Conservation (phyloP, 768 basidiomycete species). For the Kwoniella heveanensis region DNA sequence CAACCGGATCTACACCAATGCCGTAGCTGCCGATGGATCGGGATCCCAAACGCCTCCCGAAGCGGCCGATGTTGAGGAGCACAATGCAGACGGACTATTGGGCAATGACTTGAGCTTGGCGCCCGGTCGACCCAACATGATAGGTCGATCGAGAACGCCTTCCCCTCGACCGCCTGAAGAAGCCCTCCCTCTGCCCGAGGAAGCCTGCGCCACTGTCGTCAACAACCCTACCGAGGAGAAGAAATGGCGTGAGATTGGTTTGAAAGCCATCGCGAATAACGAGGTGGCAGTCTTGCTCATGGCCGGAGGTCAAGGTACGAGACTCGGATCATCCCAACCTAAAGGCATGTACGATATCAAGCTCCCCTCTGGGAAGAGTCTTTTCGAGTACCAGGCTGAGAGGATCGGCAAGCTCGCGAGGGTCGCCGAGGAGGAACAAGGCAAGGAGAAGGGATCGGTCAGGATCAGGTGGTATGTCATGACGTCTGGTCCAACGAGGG, state of each 20-base stretch:
- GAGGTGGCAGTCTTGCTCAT: constrained; percentile 93
- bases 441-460: constrained; percentile 62
- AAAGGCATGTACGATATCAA: constrained; percentile 99
- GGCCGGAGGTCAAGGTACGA: constrained; percentile 97
- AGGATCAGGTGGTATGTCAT: constrained; percentile 96
- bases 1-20: constrained; percentile 80
- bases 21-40: constrained; percentile 65
- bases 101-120: not conserved
- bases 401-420: constrained; percentile 81
- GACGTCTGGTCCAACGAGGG: constrained; percentile 94
- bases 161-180: constrained; percentile 56
- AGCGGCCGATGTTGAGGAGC: constrained; percentile 21
- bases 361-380: constrained; percentile 84
- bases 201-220: constrained; percentile 65
- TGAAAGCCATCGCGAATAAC: constrained; percentile 76
- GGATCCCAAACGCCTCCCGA: constrained; percentile 28
- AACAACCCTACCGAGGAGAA: constrained; percentile 60
- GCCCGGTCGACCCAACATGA: constrained; percentile 14
- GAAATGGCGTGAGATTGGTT: constrained; percentile 76
- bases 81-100: constrained; percentile 26
- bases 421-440: constrained; percentile 64
- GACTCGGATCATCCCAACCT: constrained; percentile 85
- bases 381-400: constrained; percentile 98
- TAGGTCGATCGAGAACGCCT: constrained; percentile 42
- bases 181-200: constrained; percentile 80